Conservation (phyloP, 805 yeast species). For the Lipomyces orientalis region DNA sequence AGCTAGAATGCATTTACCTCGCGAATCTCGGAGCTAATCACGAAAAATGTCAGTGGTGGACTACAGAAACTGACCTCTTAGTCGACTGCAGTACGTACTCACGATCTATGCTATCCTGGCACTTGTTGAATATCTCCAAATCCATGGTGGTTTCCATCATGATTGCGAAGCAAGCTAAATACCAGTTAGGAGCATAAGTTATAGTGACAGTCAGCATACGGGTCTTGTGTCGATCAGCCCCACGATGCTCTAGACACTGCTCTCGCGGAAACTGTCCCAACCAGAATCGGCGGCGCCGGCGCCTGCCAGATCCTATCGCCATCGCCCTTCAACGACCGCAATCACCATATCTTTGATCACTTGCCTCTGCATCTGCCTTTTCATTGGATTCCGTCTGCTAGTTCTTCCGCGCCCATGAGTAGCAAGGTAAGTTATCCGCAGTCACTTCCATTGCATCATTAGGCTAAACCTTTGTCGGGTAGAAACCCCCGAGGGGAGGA, state of each 20-base stretch:
- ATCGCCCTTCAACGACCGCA: neutral
- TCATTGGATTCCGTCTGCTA: neutral
- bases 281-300: neutral
- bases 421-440: neutral
- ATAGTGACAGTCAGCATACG: too few species aligned
- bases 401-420: neutral
- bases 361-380: neutral
- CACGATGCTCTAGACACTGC: too few species aligned
- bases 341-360: neutral
- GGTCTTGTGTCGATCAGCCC: too few species aligned
- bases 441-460: neutral
- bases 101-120: constrained; percentile 20
- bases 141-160: neutral
- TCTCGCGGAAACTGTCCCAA: too few species aligned
- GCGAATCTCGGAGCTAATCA: constrained; percentile 2
- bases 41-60: neutral
- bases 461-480: neutral
- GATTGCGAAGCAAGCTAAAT: too few species aligned
- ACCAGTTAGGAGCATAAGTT: too few species aligned
- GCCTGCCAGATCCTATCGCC: too few species aligned
- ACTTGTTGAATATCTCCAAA: constrained; percentile 14
- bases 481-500: constrained; percentile 4
- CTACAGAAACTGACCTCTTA: neutral
- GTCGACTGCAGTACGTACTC: constrained; percentile 8
- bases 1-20: neutral